These are phyloP conservation scores for Detonula confervacea DNA, from an alignment of 352 stramenopile species.

Conservation along the genomic window DNA sequence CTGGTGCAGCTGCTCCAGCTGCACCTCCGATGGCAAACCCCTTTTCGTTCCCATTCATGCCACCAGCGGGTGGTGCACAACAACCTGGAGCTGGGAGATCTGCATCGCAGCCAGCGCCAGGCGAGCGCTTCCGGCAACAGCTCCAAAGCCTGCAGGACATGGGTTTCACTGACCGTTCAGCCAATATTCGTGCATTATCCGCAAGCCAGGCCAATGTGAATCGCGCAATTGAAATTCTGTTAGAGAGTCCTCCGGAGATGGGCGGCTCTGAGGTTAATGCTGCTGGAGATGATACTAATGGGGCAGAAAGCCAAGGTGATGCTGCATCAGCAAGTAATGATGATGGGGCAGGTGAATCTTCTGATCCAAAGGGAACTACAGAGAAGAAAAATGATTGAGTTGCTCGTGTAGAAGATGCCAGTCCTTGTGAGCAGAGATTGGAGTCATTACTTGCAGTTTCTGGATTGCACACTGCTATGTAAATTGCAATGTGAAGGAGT, in stretches of 20 bases:
- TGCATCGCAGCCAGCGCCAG: slow-evolving; percentile 50
- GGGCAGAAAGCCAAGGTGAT: slow-evolving; percentile 26
- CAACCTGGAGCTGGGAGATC: background rate
- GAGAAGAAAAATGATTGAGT: slow-evolving; percentile 81
- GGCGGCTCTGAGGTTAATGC: slow-evolving; percentile 6
- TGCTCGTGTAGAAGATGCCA: too few species aligned
- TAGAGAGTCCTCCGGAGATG: slow-evolving; percentile 59
- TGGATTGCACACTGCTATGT: too few species aligned
- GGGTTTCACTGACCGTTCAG: slow-evolving; percentile 83
- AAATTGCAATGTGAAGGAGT: too few species aligned
- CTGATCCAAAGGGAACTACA: slow-evolving; percentile 51
- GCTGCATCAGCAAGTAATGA: slow-evolving; percentile 2
- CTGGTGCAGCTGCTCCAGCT: slow-evolving; percentile 1
- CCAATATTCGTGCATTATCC: slow-evolving; percentile 67
- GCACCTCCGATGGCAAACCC: slow-evolving; percentile 33
- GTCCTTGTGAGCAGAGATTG: too few species aligned
- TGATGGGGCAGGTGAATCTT: slow-evolving; percentile 1
- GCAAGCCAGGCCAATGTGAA: slow-evolving; percentile 83
- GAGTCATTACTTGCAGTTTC: too few species aligned
- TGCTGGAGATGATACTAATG: slow-evolving; percentile 8
- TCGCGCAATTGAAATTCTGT: slow-evolving; percentile 77
- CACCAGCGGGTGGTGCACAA: slow-evolving; percentile 7
- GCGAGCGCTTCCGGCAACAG: slow-evolving; percentile 75
- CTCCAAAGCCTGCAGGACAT: slow-evolving; percentile 81
- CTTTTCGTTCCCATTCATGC: slow-evolving; percentile 45